Base-by-base conservation (phyloP, 108 stramenopile species). In the Tribonema minus region DNA sequence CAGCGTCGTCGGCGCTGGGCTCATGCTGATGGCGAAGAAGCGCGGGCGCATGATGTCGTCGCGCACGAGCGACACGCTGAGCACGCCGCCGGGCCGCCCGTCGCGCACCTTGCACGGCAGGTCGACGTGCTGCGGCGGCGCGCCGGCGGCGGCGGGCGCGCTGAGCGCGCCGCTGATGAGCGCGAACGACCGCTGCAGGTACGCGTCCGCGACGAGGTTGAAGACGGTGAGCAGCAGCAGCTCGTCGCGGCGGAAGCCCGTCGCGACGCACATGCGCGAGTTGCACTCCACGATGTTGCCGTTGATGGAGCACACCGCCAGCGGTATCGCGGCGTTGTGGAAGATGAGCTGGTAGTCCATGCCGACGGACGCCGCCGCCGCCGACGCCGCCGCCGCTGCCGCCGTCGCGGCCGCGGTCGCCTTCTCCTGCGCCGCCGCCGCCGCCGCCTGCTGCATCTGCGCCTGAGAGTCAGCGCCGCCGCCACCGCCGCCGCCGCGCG, bases 241-340 rank as follows among this genome's bases (percentile, higher is more conserved):
- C 59, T 82, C 81, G 28, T 72, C 81, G 3, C 40, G 38, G 28
- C 64, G 33, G 71, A 59, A 82, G 29, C 81, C 81, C 20, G 81
- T 72, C 23, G 72, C 65, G 33, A 58, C 36, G 15, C 33, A 59
- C 2, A 82, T 31, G 34, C 66, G 63, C 34, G 34, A 41, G 63
- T 82, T 82, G 62, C 70, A 71, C 61, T 82, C 81, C 54, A 82
- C 64, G 3, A 82, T 60, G 64, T 72, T 72, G 29, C 81, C 81
- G 54, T 82, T 71, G 28, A 82, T 70, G 27, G 46, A 63, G 3
- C 71, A 61, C 25, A 82, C 64, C 25, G 81, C 81, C 72, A 82
- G 62, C 32, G 81, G 81, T 32, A 71, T 32, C 6, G 70, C 36
- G 36, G 58, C 72, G 58, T 74, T 41, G 29, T 72, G 62, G 71